A percentile compares a stretch with the other conserved stretches of the same genome.
Conservation (phyloP, 1,284 basidiomycete species). For the Irpex rosettiformis region DNA sequence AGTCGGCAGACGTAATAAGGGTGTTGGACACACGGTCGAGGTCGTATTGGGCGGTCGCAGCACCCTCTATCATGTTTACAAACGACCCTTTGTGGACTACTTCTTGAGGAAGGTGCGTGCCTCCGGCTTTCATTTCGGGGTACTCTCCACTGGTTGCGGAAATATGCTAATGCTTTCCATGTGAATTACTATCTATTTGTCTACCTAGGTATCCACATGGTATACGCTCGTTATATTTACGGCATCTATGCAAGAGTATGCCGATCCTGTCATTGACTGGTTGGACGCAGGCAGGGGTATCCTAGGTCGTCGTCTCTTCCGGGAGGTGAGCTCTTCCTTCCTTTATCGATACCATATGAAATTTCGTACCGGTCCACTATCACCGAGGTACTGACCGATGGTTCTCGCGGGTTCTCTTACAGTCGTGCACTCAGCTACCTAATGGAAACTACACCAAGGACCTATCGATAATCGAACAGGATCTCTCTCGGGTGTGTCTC, state of each 20-base stretch:
- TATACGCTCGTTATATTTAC: slow-evolving; percentile 99
- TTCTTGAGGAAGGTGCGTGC: slow-evolving; percentile 85
- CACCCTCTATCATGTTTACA: slow-evolving; percentile 97
- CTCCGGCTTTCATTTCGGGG: background rate
- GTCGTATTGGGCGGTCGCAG: slow-evolving; percentile 88
- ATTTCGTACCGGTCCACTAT: background rate
- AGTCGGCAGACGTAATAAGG: slow-evolving; percentile 57
- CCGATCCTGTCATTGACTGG: slow-evolving; percentile 99
- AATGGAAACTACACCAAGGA: slow-evolving; percentile 97
- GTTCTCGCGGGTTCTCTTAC: slow-evolving; percentile 7
- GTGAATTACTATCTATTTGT: background rate
- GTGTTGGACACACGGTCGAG: slow-evolving; percentile 90
- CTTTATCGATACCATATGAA: background rate
- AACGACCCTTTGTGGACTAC: slow-evolving; percentile 95
- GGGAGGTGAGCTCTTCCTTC: slow-evolving; percentile 61
- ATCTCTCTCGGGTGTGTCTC: slow-evolving; percentile 88
- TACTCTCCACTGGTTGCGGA: background rate
- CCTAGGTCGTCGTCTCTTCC: slow-evolving; percentile 84
- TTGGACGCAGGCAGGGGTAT: slow-evolving; percentile 93
- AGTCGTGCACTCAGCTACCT: slow-evolving; percentile 89
- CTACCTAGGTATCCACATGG: slow-evolving; percentile 87
- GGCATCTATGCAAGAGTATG: slow-evolving; percentile 98
- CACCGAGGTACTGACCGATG: slow-evolving; percentile 1
- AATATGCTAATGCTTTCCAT: background rate
- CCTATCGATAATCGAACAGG: slow-evolving; percentile 81